These are phyloP conservation scores for Phycomyces blakesleeanus DNA, from an alignment of 192 early-diverging fungal species.

Conservation along the genomic window DNA sequence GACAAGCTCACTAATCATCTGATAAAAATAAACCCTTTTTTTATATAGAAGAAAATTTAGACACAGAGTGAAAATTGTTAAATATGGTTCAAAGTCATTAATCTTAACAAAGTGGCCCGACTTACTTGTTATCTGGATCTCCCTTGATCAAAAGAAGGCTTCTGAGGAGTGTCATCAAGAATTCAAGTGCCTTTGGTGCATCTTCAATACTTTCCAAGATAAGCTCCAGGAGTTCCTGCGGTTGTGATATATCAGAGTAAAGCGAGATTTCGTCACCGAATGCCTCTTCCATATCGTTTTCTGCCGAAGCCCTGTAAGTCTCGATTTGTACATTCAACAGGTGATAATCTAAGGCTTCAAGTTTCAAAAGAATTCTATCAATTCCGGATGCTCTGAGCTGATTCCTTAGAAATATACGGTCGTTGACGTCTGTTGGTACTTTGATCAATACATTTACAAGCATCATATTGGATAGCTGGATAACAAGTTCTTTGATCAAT, in stretches of 20 bases:
- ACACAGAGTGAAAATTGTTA: no score
- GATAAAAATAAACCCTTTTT: conserved; percentile 71
- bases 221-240: conserved; percentile 64
- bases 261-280: conserved; percentile 53
- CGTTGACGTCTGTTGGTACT: conserved; percentile 64
- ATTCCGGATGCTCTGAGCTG: conserved; percentile 69
- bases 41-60: no score
- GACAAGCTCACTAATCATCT: conserved; percentile 67
- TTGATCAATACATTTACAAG: conserved; percentile 70
- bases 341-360: conserved; percentile 46
- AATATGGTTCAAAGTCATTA: no score
- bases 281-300: conserved; percentile 26
- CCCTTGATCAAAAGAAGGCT: conserved; percentile 70
- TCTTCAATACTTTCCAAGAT: conserved; percentile 58
- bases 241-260: conserved; percentile 65
- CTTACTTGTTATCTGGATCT: conserved; percentile 57
- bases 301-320: conserved; percentile 17
- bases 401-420: conserved; percentile 66
- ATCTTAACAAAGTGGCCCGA: no score
- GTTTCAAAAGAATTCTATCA: conserved; percentile 53
- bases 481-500: neutral
- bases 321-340: conserved; percentile 27
- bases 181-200: conserved; percentile 56
- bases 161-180: conserved; percentile 65
- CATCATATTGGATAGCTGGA: conserved; percentile 65